Base-by-base conservation (phyloP, 768 basidiomycete genomes). In the Trametes sanguinea region DNA sequence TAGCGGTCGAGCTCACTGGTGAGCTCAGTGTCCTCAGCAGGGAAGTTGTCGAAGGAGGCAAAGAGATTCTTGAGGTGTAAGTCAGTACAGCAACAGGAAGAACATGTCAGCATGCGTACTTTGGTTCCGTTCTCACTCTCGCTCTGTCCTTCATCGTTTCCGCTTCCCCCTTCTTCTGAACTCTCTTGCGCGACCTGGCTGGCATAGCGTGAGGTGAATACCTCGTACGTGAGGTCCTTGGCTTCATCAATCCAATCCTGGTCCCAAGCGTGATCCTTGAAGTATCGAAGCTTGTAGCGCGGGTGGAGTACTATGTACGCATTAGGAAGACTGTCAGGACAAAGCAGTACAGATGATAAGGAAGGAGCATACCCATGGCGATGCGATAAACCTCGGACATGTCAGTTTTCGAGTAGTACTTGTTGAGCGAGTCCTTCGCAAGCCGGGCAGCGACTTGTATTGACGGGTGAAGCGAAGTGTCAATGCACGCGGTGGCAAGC, bases 311-410 rank as follows among this genome's bases (percentile, higher is more conserved):
- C 44, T 60, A n/a, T n/a, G n/a, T n/a, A n/a, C n/a, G n/a, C n/a
- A n/a, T n/a, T n/a, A n/a, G n/a, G n/a, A n/a, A 22, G 11, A 39
- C 5, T 11, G 14, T 37, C 30, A n/a, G n/a, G n/a, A n/a, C n/a
- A n/a, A n/a, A n/a, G n/a, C n/a, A n/a, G n/a, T n/a, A n/a, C n/a
- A n/a, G n/a, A n/a, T n/a, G n/a, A n/a, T n/a, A n/a, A n/a, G n/a
- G n/a, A n/a, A n/a, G n/a, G n/a, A n/a, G n/a, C 71, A 1, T 57
- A 77, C 76, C 55, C 71, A 76, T 77, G 0, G 73, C 72, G 51
- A 77, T 76, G 1, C 66, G 61, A 59, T 74, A 77, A 9, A 73
- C 60, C 29, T 74, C 69, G 0, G 74, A 74, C 11, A 56, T 37
- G 58, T 77, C 72, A 0, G 72, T 73, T n/a, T 65, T 33, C 22